Base-by-base conservation (phyloP, 148 eudicot genomes). In the Diospyros kaki region DNA sequence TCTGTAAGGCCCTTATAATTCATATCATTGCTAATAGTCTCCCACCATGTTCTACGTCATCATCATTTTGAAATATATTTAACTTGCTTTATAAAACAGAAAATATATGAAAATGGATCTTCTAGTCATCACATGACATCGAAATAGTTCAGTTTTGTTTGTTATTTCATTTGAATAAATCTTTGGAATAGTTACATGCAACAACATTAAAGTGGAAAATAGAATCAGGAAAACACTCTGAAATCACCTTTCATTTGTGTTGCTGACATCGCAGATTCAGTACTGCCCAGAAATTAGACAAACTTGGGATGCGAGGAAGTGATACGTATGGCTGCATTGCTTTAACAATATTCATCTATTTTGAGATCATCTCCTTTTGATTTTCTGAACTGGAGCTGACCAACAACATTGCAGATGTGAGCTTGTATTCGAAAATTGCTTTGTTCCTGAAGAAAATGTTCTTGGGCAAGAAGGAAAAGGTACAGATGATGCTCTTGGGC, bases 301-400 rank as follows among this genome's bases (percentile, higher is more conserved):
- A 96, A 85, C 83, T 96, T 76, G 98, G 99, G 73, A 96, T 96
- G 99, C 90, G 99, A 81, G 99, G 99, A 84, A 96, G 99, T 86
- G 99, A 96, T 79, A 96, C 98, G 99, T 96, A 91, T 82, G 98
- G 78, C 41, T 46, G 63, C 71, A 8, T 77, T 68, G 64, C 73
- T 73, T 68, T 51, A 66, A 45, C 54, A 56, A 10, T 44, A 69
- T 53, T 69, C 9, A 72, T 53, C 42, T 56, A 28, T 39, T 64
- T 28, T 59, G 17, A 4, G 68, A 18, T 58, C 41, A 17, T 75
- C 66, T 10, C 4, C 17, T 14, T 68, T 52, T 28, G 28, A 28
- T 40, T 18, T 3, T 43, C 60, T 38, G 3, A 51, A 8, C 12
- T 1, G 58, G 56, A 46, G 38, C 67, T 63, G 64, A 28, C 61